phyloP scores from a whole-genome alignment of 495 filamentous ascomycete genomes.

The Lineolata rhizophorae region DNA sequence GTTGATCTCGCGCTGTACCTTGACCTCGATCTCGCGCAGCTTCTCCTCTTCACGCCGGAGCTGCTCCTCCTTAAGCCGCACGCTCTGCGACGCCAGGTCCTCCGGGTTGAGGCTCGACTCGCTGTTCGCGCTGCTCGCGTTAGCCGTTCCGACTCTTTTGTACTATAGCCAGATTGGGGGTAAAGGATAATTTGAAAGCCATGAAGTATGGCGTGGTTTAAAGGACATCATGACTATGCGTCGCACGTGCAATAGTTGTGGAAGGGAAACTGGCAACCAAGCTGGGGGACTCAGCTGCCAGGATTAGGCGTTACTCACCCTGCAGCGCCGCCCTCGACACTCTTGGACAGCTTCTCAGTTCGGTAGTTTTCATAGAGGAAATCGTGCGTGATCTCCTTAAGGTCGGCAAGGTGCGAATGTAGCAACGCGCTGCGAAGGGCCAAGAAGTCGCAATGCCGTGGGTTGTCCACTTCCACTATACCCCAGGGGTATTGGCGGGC shows the following conservation, averaged over 20 bases:
- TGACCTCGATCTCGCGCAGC: slow-evolving; percentile 94
- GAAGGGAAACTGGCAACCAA: too few species aligned
- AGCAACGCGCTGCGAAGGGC: slow-evolving; percentile 90
- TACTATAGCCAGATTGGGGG: too few species aligned
- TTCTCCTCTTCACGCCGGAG: slow-evolving; percentile 98
- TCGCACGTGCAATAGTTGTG: too few species aligned
- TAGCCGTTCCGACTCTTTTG: too few species aligned
- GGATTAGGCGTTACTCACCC: slow-evolving; percentile 37
- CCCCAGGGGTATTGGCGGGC: slow-evolving; percentile 98
- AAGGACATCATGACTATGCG: too few species aligned
- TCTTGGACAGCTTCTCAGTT: slow-evolving; percentile 99
- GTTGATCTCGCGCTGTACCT: slow-evolving; percentile 98
- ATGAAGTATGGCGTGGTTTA: too few species aligned
- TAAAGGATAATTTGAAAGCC: too few species aligned
- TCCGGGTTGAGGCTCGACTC: slow-evolving; percentile 95
- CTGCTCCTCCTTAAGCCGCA: slow-evolving; percentile 97
- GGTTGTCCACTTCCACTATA: slow-evolving; percentile 96
- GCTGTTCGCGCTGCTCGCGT: slow-evolving; percentile 17
- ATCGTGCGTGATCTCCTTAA: slow-evolving; percentile 98
- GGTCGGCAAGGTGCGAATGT: slow-evolving; percentile 89
- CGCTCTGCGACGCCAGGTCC: slow-evolving; percentile 86
- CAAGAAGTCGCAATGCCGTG: slow-evolving; percentile 93
- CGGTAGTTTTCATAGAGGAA: slow-evolving; percentile 99
- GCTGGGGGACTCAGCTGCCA: not conserved
- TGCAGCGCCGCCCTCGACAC: slow-evolving; percentile 73